Evolutionary conservation across 2,329 filamentous ascomycete species (phyloP).

Genomic region (Arthrobotrys sphaeroides): DNA sequence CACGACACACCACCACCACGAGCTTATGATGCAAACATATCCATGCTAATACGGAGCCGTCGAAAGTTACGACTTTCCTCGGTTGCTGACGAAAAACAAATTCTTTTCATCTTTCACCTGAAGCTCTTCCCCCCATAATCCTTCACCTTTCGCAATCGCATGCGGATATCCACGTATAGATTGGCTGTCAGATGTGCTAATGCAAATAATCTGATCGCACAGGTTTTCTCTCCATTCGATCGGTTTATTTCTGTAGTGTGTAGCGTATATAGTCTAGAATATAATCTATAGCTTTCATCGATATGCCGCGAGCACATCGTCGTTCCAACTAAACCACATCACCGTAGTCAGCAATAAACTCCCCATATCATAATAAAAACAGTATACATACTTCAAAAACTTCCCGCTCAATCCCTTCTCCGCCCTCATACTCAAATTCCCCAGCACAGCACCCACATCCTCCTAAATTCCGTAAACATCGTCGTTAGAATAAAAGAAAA

Average conservation of each 20-base stretch:
- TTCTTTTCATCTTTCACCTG: conserved; percentile 55
- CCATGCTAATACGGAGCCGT: conserved; percentile 53
- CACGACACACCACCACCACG: background rate
- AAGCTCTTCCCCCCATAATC: conserved; percentile 25
- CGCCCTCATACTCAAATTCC: conserved; percentile 27
- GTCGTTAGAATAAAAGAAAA: background rate
- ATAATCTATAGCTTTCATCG: conserved; percentile 1
- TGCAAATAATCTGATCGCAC: background rate
- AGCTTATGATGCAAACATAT: conserved; percentile 53
- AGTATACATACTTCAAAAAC: conserved; percentile 34
- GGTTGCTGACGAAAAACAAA: conserved; percentile 51
- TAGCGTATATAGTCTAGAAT: conserved; percentile 2
- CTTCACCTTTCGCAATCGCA: background rate
- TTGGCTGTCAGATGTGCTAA: background rate
- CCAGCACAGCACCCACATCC: conserved; percentile 45
- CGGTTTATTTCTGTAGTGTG: background rate
- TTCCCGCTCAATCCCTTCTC: conserved; percentile 37
- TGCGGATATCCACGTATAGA: background rate
- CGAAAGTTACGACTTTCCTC: conserved; percentile 13
- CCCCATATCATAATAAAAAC: background rate
- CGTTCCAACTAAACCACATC: conserved; percentile 30
- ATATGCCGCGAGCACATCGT: conserved; percentile 30
- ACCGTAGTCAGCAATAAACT: background rate
- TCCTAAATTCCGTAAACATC: background rate
- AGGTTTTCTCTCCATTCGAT: background rate